Evolutionary conservation across 2,329 filamentous ascomycete species (phyloP).

Genomic region (Penicillium sclerotiorum): DNA sequence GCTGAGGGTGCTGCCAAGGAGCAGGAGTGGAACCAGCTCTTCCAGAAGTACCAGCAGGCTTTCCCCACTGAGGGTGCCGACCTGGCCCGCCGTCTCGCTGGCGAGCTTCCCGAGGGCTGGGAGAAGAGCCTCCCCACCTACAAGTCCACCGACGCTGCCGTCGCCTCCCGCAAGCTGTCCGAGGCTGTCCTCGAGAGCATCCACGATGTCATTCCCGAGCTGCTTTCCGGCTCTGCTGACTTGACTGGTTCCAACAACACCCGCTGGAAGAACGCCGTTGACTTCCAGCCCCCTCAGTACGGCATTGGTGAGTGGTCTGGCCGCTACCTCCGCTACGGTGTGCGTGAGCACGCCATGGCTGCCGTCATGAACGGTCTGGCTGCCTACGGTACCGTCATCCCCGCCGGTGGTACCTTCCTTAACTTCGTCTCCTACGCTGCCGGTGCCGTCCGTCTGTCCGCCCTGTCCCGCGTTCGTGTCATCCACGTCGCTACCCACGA

Average conservation of each 20-base stretch:
- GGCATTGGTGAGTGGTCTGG: conserved; percentile 88
- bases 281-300: conserved; percentile 90
- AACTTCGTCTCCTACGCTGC: conserved; percentile 99
- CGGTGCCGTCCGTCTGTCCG: conserved; percentile 89
- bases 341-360: conserved; percentile 56
- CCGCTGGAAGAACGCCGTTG: conserved; percentile 92
- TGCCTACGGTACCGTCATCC: conserved; percentile 93
- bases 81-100: conserved; percentile 75
- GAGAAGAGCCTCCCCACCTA: conserved; percentile 91
- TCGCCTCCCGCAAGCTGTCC: conserved; percentile 94
- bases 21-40: conserved; percentile 91
- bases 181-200: conserved; percentile 91
- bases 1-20: conserved; percentile 85
- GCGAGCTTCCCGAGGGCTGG: conserved; percentile 93
- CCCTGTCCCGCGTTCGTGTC: conserved; percentile 84
- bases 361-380: conserved; percentile 72
- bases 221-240: conserved; percentile 95
- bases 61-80: conserved; percentile 80
- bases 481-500: conserved; percentile 99
- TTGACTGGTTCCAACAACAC: conserved; percentile 99
- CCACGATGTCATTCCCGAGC: conserved; percentile 79
- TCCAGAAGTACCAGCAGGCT: conserved; percentile 80
- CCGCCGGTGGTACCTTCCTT: conserved; percentile 93
- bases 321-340: conserved; percentile 70
- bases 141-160: conserved; percentile 78